These are phyloP conservation scores for Botryotinia convoluta DNA, from an alignment of 2,329 filamentous ascomycete species.

Conservation along the genomic window DNA sequence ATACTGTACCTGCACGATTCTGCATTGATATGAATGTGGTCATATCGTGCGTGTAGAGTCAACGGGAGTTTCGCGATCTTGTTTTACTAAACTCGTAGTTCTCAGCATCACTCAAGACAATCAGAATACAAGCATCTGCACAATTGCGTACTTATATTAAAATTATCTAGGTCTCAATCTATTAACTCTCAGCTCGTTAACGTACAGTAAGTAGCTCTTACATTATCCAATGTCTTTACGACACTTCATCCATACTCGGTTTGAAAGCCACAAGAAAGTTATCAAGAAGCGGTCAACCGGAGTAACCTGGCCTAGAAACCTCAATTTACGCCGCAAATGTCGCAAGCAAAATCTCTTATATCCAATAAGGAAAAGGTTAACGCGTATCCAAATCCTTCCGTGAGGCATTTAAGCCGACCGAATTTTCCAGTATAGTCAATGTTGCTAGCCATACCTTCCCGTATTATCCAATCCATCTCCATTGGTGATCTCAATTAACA, in stretches of 20 bases:
- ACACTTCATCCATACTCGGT: background rate
- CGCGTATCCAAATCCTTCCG: background rate
- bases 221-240: background rate
- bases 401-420: conserved; percentile 7
- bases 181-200: background rate
- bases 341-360: background rate
- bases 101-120: background rate
- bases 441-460: background rate
- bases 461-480: background rate
- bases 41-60: conserved; percentile 10
- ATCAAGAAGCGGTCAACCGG: background rate
- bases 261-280: background rate
- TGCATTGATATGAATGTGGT: conserved; percentile 15
- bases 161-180: background rate
- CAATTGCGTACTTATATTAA: background rate
- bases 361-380: background rate
- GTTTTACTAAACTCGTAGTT: background rate
- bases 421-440: background rate
- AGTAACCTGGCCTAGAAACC: background rate
- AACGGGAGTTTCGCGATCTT: background rate
- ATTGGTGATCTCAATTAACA: background rate
- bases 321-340: background rate
- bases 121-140: background rate
- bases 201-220: conserved; percentile 5
- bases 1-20: conserved; percentile 18